Evolutionary conservation across 2,329 filamentous ascomycete species (phyloP).

Genomic region (Aspergillus viridinutans): DNA sequence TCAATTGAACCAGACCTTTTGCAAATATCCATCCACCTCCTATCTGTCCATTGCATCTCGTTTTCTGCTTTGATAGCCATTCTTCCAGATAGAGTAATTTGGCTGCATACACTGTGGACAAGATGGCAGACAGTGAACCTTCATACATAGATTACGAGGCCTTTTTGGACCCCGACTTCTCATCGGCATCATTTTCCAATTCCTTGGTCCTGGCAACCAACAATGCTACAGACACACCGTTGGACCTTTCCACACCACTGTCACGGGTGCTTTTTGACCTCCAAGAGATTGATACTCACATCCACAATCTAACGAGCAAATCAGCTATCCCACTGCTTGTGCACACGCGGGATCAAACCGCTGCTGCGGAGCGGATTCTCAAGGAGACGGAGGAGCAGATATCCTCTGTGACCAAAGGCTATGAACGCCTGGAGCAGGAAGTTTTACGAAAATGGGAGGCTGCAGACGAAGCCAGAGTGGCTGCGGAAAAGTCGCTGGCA

Average conservation of each 20-base stretch:
- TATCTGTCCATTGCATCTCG: background rate
- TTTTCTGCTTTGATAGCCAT: background rate
- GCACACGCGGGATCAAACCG: constrained; percentile 70
- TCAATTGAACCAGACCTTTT: background rate
- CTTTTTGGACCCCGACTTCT: constrained; percentile 80
- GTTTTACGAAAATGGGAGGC: constrained; percentile 80
- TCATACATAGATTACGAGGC: constrained; percentile 96
- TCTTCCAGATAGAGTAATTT: background rate
- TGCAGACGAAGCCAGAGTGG: constrained; percentile 75
- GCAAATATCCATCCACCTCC: background rate
- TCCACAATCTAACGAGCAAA: constrained; percentile 81
- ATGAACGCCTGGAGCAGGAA: constrained; percentile 78
- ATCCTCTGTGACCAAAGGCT: constrained; percentile 74
- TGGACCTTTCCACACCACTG: constrained; percentile 90
- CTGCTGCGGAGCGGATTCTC: constrained; percentile 68
- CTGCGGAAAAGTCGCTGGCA: constrained; percentile 73
- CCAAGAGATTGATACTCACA: constrained; percentile 94
- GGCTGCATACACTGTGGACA: background rate
- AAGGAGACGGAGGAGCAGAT: constrained; percentile 76
- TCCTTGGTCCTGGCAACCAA: constrained; percentile 84
- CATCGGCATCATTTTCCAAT: constrained; percentile 78
- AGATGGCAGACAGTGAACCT: constrained; percentile 43
- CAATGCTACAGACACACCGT: constrained; percentile 80
- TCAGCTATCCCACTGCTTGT: constrained; percentile 75
- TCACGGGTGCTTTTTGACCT: constrained; percentile 93